Percentiles rank a stretch among this genome's conserved stretches.
Evolutionary conservation across 2,329 filamentous ascomycete genomes (phyloP).

Genomic region (Ophiostoma sp.): DNA sequence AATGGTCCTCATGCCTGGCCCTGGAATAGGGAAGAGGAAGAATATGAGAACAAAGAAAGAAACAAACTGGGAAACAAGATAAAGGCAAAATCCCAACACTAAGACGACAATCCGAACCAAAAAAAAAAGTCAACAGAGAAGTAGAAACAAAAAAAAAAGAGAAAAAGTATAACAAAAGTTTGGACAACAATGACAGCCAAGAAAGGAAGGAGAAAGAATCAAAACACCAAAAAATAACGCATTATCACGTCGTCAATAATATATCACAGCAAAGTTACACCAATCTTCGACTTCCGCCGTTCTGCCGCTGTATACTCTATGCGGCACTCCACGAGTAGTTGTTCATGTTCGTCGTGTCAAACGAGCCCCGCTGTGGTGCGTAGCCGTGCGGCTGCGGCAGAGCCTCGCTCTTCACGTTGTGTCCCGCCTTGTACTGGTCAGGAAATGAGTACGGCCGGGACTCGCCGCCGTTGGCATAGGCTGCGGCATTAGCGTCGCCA

Average conservation of each 20-base stretch:
- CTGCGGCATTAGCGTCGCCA: conserved; percentile 42
- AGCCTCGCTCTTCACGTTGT: conserved; percentile 34
- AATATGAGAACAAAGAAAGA: conserved; percentile 11
- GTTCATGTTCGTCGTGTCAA: conserved; percentile 42
- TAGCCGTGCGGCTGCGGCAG: conserved; percentile 41
- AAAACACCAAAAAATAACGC: neutral
- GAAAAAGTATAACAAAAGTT: conserved; percentile 4
- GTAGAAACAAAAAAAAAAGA: neutral
- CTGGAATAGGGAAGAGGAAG: conserved; percentile 12
- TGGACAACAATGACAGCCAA: conserved; percentile 9
- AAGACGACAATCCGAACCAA: neutral
- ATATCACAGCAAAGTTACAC: neutral
- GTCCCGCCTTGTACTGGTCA: conserved; percentile 45
- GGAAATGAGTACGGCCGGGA: conserved; percentile 45
- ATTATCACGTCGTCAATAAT: conserved; percentile 9
- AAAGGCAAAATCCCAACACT: neutral
- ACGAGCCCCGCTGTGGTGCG: conserved; percentile 40
- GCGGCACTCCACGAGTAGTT: conserved; percentile 56
- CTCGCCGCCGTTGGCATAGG: conserved; percentile 43
- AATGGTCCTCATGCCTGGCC: conserved; percentile 27
- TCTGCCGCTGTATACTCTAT: conserved; percentile 3
- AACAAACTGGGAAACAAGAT: neutral
- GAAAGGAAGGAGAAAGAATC: neutral
- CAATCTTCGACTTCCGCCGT: neutral
- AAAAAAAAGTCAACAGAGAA: neutral